A percentile compares a stretch with the other conserved stretches of the same genome.
Evolutionary conservation across 495 filamentous ascomycete species (phyloP).

Genomic region (Xylaria bambusicola): DNA sequence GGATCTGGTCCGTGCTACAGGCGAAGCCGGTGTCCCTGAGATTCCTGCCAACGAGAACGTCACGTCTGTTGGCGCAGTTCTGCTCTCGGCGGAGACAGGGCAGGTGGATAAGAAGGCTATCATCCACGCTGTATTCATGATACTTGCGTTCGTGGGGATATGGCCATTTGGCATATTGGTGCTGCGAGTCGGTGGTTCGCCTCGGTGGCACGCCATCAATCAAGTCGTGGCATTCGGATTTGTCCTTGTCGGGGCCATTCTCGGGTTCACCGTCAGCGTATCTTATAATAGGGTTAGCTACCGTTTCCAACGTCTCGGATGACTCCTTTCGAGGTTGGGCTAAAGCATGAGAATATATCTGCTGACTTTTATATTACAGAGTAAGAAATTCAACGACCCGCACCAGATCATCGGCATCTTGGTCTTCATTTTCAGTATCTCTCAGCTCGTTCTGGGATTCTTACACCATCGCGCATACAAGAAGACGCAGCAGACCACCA

Average conservation of each 20-base stretch:
- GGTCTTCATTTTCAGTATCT: constrained; percentile 48
- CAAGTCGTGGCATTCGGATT: constrained; percentile 47
- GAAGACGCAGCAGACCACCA: constrained; percentile 43
- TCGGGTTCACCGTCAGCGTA: constrained; percentile 52
- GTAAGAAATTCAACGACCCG: constrained; percentile 50
- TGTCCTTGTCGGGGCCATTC: constrained; percentile 47
- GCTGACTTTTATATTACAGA: constrained; percentile 33
- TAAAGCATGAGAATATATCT: too few species aligned
- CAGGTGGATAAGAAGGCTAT: constrained; percentile 28
- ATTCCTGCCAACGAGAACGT: constrained; percentile 26
- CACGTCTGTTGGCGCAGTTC: constrained; percentile 24
- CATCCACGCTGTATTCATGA: constrained; percentile 56
- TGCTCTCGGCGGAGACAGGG: constrained; percentile 28
- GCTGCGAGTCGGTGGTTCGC: constrained; percentile 46
- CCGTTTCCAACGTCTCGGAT: too few species aligned
- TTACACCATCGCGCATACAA: constrained; percentile 52
- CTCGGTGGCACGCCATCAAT: constrained; percentile 52
- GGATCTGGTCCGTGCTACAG: constrained; percentile 51
- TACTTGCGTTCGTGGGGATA: constrained; percentile 52
- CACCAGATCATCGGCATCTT: constrained; percentile 64
- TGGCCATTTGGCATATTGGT: constrained; percentile 58
- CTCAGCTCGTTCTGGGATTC: constrained; percentile 52
- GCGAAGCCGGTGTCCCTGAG: constrained; percentile 33
- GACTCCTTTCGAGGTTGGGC: too few species aligned
- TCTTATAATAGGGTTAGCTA: constrained; percentile 54